Conservation (phyloP, 2,329 filamentous ascomycete species). For the Claviceps digitariae region DNA sequence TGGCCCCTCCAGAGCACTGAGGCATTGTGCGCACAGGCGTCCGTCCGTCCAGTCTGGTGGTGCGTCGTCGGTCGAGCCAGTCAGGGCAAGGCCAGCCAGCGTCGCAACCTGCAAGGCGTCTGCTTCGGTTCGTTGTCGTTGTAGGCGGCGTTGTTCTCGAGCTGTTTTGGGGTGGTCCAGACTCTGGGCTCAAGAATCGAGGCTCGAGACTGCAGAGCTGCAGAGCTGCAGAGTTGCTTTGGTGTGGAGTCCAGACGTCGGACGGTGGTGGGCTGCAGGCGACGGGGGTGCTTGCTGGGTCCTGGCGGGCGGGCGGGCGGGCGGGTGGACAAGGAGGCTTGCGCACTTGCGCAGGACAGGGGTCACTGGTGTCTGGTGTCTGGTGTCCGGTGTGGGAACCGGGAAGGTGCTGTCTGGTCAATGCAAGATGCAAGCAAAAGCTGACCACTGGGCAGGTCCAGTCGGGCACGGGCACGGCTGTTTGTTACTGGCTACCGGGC, state of each 20-base stretch:
- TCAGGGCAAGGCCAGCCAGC: neutral
- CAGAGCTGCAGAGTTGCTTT: neutral
- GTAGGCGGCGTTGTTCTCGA: neutral
- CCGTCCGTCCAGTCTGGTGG: no score
- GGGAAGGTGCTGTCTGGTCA: neutral
- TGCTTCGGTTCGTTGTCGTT: neutral
- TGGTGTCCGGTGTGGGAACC: no score
- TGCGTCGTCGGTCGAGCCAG: neutral
- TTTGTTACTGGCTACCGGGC: no score
- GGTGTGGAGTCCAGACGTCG: neutral
- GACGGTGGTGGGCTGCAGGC: constrained; percentile 1
- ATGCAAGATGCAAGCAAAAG: no score
- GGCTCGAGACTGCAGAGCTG: neutral
- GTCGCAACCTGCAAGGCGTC: neutral
- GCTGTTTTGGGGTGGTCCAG: neutral
- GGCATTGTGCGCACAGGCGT: neutral
- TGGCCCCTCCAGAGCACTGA: constrained; percentile 4
- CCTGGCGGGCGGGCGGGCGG: neutral
- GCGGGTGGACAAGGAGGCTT: neutral
- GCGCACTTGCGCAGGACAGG: constrained; percentile 2
- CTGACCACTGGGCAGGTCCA: neutral
- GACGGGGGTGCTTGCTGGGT: neutral
- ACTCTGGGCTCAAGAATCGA: no score
- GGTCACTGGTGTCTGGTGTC: neutral
- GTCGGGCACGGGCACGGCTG: neutral